Base-by-base conservation (phyloP, 768 basidiomycete species). In the Trametes sanguinea region DNA sequence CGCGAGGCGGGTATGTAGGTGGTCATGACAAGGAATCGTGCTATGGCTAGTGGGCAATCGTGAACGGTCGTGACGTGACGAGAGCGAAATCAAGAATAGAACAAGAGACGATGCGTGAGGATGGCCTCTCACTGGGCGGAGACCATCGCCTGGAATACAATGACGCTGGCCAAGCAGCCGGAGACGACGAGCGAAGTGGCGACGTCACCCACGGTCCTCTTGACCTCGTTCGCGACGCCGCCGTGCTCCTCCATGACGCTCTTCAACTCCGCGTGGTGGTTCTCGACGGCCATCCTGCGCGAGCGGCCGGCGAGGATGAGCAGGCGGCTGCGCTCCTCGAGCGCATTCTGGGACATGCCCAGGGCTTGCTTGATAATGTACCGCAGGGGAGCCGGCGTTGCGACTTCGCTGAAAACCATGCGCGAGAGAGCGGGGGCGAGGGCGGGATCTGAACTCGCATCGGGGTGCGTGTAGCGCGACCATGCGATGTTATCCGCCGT, bases 181-280 rank as follows among this genome's bases (percentile, higher is more conserved):
- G 85, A 78, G 2, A 87, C 77, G 11, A 94, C 84, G 71, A 95
- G 84, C 47, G 87, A 87, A 43, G 88, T 83, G 2, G 86, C 91
- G 16, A 92, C 87, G 71, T 95, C 92, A 2, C 95, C 95, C 29
- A 96, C 79, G 22, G 94, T 94, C 76, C 90, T 89, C 71, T 81
- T 79, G 61, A 94, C 84, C 69, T 92, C 90, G 3, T 78, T 69
- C 0, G 83, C 81, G 4, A 88, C 78, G 32, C 61, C 66, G 8
- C 81, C 83, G 65, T 87, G 79, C 64, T 85, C 81, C 16, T 82
- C 80, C 72, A 87, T 77, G 22, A 94, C 65, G 45, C 78, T 76
- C 64, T 84, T 85, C 58, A 95, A 73, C 76, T 97, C 95, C n/a
- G 68, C 74, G 5, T 78, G 73, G 69, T 94, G 92, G 59, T 86